Conservation (phyloP, 1,139 yeast species). For the Spathaspora sp. region DNA sequence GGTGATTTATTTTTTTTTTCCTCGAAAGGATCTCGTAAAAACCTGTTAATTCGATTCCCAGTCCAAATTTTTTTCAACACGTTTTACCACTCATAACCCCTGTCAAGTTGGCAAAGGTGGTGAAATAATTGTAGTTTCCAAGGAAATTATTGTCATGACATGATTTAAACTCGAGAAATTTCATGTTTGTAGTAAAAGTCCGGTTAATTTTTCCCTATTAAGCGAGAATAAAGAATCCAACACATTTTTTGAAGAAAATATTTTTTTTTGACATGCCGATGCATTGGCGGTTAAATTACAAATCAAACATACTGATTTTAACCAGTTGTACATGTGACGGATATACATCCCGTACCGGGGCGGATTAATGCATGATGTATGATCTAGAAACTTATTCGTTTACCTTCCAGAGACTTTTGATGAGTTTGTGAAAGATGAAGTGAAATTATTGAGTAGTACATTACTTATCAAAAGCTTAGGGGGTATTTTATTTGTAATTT, state of each 20-base stretch:
- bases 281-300: not conserved
- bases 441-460: too few species aligned
- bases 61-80: not conserved
- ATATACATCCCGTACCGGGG: not conserved
- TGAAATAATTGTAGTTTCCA: not conserved
- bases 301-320: too few species aligned
- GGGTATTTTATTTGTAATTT: slow-evolving; percentile 1
- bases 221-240: not conserved
- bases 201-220: not conserved
- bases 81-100: not conserved
- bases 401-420: too few species aligned
- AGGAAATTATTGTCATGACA: not conserved
- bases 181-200: not conserved
- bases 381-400: not conserved
- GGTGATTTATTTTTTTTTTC: not conserved
- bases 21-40: not conserved
- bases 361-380: not conserved
- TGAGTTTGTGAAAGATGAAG: too few species aligned
- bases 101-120: not conserved
- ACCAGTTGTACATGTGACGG: not conserved
- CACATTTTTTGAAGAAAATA: not conserved
- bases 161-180: too few species aligned
- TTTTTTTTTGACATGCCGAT: not conserved
- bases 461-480: not conserved
- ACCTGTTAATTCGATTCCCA: not conserved